phyloP scores from a whole-genome alignment of 2,329 filamentous ascomycete species.

The Davidsoniella australis region DNA sequence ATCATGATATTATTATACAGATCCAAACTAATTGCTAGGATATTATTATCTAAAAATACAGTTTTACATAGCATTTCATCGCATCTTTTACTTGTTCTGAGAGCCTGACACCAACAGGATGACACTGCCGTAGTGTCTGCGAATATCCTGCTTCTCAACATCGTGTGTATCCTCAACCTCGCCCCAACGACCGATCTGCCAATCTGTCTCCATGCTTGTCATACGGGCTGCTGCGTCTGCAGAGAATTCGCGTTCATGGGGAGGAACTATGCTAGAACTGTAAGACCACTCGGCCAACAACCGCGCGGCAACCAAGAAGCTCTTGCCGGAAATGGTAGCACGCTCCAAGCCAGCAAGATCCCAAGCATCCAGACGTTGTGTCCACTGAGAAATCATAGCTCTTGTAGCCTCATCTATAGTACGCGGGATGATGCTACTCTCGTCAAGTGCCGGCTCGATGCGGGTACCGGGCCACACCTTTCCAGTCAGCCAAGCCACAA shows the following conservation, averaged over 20 bases:
- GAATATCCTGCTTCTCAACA: slow-evolving; percentile 79
- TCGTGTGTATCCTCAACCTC: slow-evolving; percentile 98
- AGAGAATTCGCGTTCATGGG: slow-evolving; percentile 38
- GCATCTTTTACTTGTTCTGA: not conserved
- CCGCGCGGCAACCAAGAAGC: slow-evolving; percentile 58
- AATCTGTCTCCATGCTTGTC: slow-evolving; percentile 68
- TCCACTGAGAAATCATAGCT: slow-evolving; percentile 63
- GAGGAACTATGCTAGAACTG: slow-evolving; percentile 29
- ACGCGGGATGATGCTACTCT: slow-evolving; percentile 57
- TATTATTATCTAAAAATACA: not conserved
- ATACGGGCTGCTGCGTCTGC: slow-evolving; percentile 68
- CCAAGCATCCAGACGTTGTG: slow-evolving; percentile 52
- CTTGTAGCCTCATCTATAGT: slow-evolving; percentile 57
- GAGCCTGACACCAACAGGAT: slow-evolving; percentile 60
- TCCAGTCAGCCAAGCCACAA: slow-evolving; percentile 53
- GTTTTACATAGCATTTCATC: not conserved
- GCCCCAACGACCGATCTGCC: slow-evolving; percentile 84
- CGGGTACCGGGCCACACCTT: slow-evolving; percentile 71
- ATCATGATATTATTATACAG: not conserved
- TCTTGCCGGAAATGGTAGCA: slow-evolving; percentile 71
- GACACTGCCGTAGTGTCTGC: slow-evolving; percentile 74
- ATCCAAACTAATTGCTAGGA: not conserved
- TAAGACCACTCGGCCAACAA: slow-evolving; percentile 79
- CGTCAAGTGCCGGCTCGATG: slow-evolving; percentile 65
- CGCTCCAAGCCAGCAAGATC: slow-evolving; percentile 80